These are phyloP conservation scores for Colletotrichum noveboracense DNA, from an alignment of 2,329 filamentous ascomycete species.

Conservation along the genomic window DNA sequence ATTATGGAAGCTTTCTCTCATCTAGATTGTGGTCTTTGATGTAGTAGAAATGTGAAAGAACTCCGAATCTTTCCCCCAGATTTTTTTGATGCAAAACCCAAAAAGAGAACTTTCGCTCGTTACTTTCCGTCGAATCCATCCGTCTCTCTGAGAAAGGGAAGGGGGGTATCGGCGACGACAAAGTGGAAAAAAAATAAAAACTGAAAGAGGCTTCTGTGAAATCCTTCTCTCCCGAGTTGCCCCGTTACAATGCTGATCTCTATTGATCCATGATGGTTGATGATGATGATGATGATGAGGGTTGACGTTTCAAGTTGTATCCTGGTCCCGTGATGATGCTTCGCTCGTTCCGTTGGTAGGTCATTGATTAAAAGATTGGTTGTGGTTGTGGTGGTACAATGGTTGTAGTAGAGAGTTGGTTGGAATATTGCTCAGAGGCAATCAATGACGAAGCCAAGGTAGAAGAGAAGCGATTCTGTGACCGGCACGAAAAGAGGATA, in stretches of 20 bases:
- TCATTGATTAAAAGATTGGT: slow-evolving; percentile 20
- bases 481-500: slow-evolving; percentile 11
- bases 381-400: slow-evolving; percentile 1
- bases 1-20: slow-evolving; percentile 2
- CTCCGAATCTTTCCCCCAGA: not conserved
- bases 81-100: not conserved
- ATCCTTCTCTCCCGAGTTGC: not conserved
- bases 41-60: not conserved
- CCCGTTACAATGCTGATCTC: not conserved
- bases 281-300: not conserved
- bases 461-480: not conserved
- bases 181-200: slow-evolving; percentile 5
- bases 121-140: slow-evolving; percentile 22
- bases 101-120: slow-evolving; percentile 3
- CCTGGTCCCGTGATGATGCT: slow-evolving; percentile 15
- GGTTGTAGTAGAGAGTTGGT: not conserved
- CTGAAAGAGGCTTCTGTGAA: not conserved
- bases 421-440: slow-evolving; percentile 2
- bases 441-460: slow-evolving; percentile 13
- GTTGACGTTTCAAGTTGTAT: slow-evolving; percentile 8
- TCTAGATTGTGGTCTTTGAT: not conserved
- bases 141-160: slow-evolving; percentile 19
- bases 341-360: slow-evolving; percentile 17
- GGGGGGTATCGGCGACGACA: slow-evolving; percentile 24
- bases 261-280: slow-evolving; percentile 5